Evolutionary conservation across 192 early-diverging fungal genomes (phyloP).

Genomic region (Geranomyces variabilis): DNA sequence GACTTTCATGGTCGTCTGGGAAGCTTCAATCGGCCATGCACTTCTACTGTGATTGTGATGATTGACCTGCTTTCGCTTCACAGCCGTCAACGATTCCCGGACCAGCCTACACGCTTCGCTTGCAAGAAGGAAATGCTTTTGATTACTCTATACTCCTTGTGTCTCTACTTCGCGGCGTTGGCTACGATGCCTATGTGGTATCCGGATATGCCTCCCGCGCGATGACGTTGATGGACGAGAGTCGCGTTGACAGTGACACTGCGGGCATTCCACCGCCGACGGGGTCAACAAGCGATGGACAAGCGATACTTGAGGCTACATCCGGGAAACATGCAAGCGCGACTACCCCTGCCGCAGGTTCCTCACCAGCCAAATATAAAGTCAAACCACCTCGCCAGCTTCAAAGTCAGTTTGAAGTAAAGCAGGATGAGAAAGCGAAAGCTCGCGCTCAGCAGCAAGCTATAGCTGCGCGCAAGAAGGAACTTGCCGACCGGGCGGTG

Average conservation of each 20-base stretch:
- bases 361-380: conserved; percentile 38
- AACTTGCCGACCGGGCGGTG: conserved; percentile 39
- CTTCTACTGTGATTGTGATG: not conserved
- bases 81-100: conserved; percentile 52
- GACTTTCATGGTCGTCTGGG: not conserved
- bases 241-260: conserved; percentile 41
- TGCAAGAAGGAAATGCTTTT: conserved; percentile 60
- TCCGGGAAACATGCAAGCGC: conserved; percentile 3
- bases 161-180: conserved; percentile 58
- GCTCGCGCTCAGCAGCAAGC: conserved; percentile 33
- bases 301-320: not conserved
- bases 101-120: conserved; percentile 54
- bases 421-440: conserved; percentile 54
- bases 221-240: conserved; percentile 60
- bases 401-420: conserved; percentile 50
- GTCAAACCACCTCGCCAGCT: conserved; percentile 55
- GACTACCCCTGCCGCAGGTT: not conserved
- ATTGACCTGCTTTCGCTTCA: not conserved
- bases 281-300: not conserved
- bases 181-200: conserved; percentile 65
- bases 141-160: conserved; percentile 57
- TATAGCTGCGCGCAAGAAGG: conserved; percentile 36
- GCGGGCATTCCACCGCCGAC: conserved; percentile 37
- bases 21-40: too few species aligned
- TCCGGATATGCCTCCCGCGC: conserved; percentile 56